A percentile compares a stretch with the other conserved stretches of the same genome.
These are phyloP conservation scores for Cyclocybe cylindracea DNA, from an alignment of 768 basidiomycete genomes.

Conservation along the genomic window DNA sequence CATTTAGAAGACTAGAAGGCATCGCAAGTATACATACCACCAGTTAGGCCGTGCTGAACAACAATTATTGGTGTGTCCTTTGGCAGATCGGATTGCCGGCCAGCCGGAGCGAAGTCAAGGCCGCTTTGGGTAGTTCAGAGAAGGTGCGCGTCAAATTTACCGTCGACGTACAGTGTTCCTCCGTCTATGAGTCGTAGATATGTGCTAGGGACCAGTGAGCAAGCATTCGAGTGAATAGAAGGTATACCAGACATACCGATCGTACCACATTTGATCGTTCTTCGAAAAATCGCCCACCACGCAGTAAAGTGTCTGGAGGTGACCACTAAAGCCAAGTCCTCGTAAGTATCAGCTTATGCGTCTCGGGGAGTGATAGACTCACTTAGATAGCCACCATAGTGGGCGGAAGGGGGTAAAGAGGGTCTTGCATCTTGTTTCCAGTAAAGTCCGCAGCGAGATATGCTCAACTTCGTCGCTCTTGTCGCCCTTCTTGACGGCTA, in stretches of 20 bases:
- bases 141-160: slow-evolving; percentile 1
- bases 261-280: slow-evolving; percentile 54
- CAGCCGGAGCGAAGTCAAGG: slow-evolving; percentile 62
- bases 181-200: slow-evolving; percentile 57
- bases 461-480: slow-evolving; percentile 32
- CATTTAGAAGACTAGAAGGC: not conserved
- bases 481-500: slow-evolving; percentile 33
- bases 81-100: slow-evolving; percentile 29
- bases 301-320: slow-evolving; percentile 63
- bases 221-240: not conserved
- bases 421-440: slow-evolving; percentile 43
- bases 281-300: slow-evolving; percentile 63
- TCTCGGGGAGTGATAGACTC: slow-evolving; percentile 14
- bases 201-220: slow-evolving; percentile 30
- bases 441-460: slow-evolving; percentile 37
- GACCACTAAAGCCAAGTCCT: slow-evolving; percentile 41
- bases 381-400: slow-evolving; percentile 54
- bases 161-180: slow-evolving; percentile 57
- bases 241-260: slow-evolving; percentile 38
- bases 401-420: slow-evolving; percentile 44
- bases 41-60: slow-evolving; percentile 57
- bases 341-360: not conserved
- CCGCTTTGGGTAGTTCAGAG: slow-evolving; percentile 39
- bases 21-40: slow-evolving; percentile 32
- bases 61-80: slow-evolving; percentile 56